These are phyloP conservation scores for Boletus insuetus DNA, from an alignment of 768 basidiomycete species.

Conservation along the genomic window DNA sequence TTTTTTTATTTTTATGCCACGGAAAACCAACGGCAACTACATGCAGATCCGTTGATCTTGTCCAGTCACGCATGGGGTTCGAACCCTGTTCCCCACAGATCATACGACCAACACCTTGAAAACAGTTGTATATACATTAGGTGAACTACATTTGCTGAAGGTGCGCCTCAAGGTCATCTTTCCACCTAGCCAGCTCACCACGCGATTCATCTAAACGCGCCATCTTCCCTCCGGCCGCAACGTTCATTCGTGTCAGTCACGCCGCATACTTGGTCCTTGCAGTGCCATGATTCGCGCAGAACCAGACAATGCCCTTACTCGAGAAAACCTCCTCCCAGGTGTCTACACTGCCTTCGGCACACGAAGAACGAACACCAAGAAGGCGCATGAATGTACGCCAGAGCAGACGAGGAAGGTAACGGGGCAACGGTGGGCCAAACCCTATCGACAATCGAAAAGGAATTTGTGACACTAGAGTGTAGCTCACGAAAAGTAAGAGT, in stretches of 20 bases:
- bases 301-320: constrained; percentile 47
- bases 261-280: constrained; percentile 14
- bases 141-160: constrained; percentile 7
- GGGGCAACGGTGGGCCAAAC: constrained; percentile 61
- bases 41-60: too few relatives aligned
- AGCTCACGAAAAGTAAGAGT: too few relatives aligned
- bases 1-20: too few relatives aligned
- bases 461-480: too few relatives aligned
- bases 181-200: constrained; percentile 42
- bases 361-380: constrained; percentile 35
- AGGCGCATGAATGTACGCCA: constrained; percentile 49
- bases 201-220: constrained; percentile 53
- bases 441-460: constrained; percentile 36
- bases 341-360: constrained; percentile 51
- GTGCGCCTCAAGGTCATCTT: constrained; percentile 10
- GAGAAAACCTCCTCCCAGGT: constrained; percentile 41
- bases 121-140: background rate
- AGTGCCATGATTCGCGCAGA: constrained; percentile 43
- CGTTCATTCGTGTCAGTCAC: constrained; percentile 14
- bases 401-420: constrained; percentile 60
- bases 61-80: too few relatives aligned
- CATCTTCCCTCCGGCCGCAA: constrained; percentile 40
- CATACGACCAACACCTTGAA: too few relatives aligned
- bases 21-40: too few relatives aligned
- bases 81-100: too few relatives aligned